Base-by-base conservation (phyloP, 1,284 basidiomycete species). In the Lignosus rhinocerotis region DNA sequence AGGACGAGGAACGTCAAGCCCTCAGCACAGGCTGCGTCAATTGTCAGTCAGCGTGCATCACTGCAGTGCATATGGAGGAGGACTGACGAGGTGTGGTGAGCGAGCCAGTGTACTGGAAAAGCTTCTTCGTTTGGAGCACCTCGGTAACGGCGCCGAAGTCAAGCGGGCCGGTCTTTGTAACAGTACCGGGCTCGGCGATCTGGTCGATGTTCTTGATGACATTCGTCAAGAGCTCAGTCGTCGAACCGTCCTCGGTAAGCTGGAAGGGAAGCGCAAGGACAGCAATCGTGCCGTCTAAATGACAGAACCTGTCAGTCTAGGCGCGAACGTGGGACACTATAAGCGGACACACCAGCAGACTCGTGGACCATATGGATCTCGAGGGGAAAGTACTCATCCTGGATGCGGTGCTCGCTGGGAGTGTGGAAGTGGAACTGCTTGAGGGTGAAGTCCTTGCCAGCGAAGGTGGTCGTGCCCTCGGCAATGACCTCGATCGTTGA, bases 401-500 rank as follows among this genome's bases (percentile, higher is more conserved):
- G 38, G 48, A 50, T 50, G 19, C 48, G 48, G 34, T 50, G 48
- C 48, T 50, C 48, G 19, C 48, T 50, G 34, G 48, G 48, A 7
- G 48, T 50, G 48, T 50, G 48, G 48, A 39, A 39, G 48, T 50
- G 48, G 38, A 50, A 50, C 48, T 50, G 48, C 48, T 50, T 50
- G 21, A 50, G 48, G 3, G 48, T 39, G 34, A 38, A 50, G 3
- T 38, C 48, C 34, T 50, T 50, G 30, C 48, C 48, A 9, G 48
- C 48, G 48, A 50, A 50, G 12, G 3, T 39, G 36, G 48, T 50
- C 6, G 33, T 50, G 31, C 48, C 48, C 7, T 39, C 48, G 19
- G 36, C 48, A 19, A 50, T 39, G 36, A 50, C 48, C 36, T 50
- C 48, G 48, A 50, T 50, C 8, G 48, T 50, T 25, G 48, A 50